phyloP scores from a whole-genome alignment of 106 monocot genomes.

The Agapanthus africanus region DNA sequence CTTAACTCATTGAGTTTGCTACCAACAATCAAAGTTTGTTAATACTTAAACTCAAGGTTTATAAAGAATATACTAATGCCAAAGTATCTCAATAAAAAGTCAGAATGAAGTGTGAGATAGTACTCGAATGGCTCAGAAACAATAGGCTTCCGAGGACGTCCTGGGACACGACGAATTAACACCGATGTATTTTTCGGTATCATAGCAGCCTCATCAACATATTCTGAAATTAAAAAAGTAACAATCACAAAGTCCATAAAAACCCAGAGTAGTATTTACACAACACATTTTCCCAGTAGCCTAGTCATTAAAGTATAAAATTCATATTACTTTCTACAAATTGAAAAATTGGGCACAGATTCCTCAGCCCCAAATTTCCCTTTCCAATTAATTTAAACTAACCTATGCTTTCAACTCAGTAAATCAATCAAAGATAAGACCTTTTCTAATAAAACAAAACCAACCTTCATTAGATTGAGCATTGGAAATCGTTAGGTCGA shows the following conservation, averaged over 20 bases:
- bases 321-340: not conserved
- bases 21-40: not conserved
- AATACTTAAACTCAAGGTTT: not conserved
- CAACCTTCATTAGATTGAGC: slow-evolving; percentile 97
- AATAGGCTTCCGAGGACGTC: slow-evolving; percentile 76
- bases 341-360: too few relatives aligned
- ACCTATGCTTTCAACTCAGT: not conserved
- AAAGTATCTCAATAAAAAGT: slow-evolving; percentile 16
- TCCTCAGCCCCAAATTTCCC: too few relatives aligned
- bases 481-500: slow-evolving; percentile 95
- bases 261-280: slow-evolving; percentile 10
- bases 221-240: slow-evolving; percentile 78
- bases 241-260: slow-evolving; percentile 30
- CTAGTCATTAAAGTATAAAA: too few relatives aligned
- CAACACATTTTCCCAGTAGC: not conserved
- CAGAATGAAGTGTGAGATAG: slow-evolving; percentile 31
- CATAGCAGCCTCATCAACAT: slow-evolving; percentile 85
- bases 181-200: slow-evolving; percentile 99
- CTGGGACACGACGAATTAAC: slow-evolving; percentile 87
- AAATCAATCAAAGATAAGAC: slow-evolving; percentile 1
- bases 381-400: too few relatives aligned
- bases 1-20: too few relatives aligned
- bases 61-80: not conserved
- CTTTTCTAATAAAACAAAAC: slow-evolving; percentile 26
- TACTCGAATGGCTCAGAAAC: slow-evolving; percentile 79